Evolutionary conservation across 2,329 filamentous ascomycete species (phyloP).

Genomic region (Diaporthe aspalathi): DNA sequence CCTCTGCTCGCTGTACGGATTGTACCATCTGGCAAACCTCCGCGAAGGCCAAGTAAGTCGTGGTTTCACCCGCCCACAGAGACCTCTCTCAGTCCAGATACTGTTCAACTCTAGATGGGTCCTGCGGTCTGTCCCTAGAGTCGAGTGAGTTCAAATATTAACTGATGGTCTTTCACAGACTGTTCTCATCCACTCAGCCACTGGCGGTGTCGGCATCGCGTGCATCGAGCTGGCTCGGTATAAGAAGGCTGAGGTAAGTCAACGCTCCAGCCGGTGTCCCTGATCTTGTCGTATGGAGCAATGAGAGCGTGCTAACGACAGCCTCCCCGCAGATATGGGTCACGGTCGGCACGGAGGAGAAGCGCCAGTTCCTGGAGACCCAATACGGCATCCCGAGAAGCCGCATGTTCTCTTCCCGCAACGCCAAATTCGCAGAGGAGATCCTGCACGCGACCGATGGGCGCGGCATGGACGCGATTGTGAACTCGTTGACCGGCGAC

Average conservation of each 20-base stretch:
- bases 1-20: conserved; percentile 47
- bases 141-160: too few relatives aligned
- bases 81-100: too few relatives aligned
- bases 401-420: conserved; percentile 46
- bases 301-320: too few relatives aligned
- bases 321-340: conserved; percentile 43
- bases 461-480: conserved; percentile 42
- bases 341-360: conserved; percentile 48
- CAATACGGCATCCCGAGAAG: conserved; percentile 43
- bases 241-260: background rate
- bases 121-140: too few relatives aligned
- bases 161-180: background rate
- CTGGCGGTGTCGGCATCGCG: conserved; percentile 18
- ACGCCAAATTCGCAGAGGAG: conserved; percentile 43
- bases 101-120: too few relatives aligned
- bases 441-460: conserved; percentile 42
- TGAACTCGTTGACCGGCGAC: conserved; percentile 44
- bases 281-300: too few relatives aligned
- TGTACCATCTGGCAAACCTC: conserved; percentile 46
- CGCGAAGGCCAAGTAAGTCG: conserved; percentile 38
- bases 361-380: conserved; percentile 47
- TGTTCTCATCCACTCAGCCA: conserved; percentile 32
- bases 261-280: too few relatives aligned
- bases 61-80: too few relatives aligned
- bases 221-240: background rate